Evolutionary conservation across 257 asterid species (phyloP).

Genomic region (Sherardia arvensis): DNA sequence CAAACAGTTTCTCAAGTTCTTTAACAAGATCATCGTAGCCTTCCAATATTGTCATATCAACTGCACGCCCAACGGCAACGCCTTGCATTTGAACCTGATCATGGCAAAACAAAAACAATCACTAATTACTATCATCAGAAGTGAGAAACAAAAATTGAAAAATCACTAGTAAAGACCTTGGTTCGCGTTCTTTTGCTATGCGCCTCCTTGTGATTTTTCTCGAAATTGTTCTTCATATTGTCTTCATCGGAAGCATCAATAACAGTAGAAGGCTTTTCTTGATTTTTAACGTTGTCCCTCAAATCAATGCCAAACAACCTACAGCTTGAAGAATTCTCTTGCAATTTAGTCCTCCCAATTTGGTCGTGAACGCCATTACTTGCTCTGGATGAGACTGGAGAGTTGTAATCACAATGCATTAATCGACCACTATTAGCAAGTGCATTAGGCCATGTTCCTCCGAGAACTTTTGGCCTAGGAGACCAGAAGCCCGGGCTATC

Average conservation of each 20-base stretch:
- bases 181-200: slow-evolving; percentile 74
- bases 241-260: slow-evolving; percentile 26
- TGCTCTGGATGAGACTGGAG: background rate
- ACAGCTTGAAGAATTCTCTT: slow-evolving; percentile 22
- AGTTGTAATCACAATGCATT: background rate
- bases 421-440: background rate
- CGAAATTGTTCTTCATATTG: slow-evolving; percentile 12
- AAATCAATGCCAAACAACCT: slow-evolving; percentile 81
- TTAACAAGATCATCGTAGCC: slow-evolving; percentile 65
- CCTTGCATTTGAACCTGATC: slow-evolving; percentile 97
- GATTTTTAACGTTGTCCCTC: slow-evolving; percentile 15
- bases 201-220: slow-evolving; percentile 33
- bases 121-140: background rate
- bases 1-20: slow-evolving; percentile 86
- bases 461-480: background rate
- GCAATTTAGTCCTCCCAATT: background rate
- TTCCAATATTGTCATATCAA: slow-evolving; percentile 57
- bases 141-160: background rate
- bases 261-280: slow-evolving; percentile 25
- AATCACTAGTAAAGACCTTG: slow-evolving; percentile 39
- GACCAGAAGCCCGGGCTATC: background rate
- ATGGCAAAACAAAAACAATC: background rate
- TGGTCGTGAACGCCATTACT: background rate
- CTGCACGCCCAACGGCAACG: slow-evolving; percentile 88
- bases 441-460: background rate